A percentile compares a stretch with the other conserved stretches of the same genome.
Conservation (phyloP, 371 early-diverging fungal genomes). For the Mortierella sp. region DNA sequence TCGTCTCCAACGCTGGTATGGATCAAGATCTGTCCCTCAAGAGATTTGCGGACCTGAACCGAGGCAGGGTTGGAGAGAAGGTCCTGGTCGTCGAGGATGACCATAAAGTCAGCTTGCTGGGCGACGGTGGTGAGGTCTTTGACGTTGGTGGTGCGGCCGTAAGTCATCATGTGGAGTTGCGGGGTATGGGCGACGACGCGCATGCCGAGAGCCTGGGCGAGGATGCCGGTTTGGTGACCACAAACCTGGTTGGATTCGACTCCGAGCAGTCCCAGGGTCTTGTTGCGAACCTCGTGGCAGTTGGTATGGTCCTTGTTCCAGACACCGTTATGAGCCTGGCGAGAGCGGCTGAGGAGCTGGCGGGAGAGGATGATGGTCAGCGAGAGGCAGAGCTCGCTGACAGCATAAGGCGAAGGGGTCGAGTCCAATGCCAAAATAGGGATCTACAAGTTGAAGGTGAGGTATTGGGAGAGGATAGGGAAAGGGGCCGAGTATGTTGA, state of each 20-base stretch:
- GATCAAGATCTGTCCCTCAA: constrained; percentile 50
- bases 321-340: constrained; percentile 46
- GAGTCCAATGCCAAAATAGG: constrained; percentile 51
- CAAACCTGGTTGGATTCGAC: constrained; percentile 41
- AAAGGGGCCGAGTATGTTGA: not conserved
- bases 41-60: constrained; percentile 39
- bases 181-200: constrained; percentile 55
- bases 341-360: constrained; percentile 45
- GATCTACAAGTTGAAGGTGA: constrained; percentile 24
- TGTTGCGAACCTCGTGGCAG: constrained; percentile 57
- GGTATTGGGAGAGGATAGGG: not conserved
- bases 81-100: constrained; percentile 50
- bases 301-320: constrained; percentile 58
- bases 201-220: constrained; percentile 56
- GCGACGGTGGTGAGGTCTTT: constrained; percentile 47
- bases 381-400: constrained; percentile 58
- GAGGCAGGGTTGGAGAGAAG: constrained; percentile 49
- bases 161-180: constrained; percentile 50
- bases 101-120: constrained; percentile 54
- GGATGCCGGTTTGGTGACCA: constrained; percentile 53
- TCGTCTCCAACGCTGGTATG: constrained; percentile 52
- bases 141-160: constrained; percentile 53
- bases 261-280: constrained; percentile 50
- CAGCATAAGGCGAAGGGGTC: constrained; percentile 55
- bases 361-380: constrained; percentile 57